A percentile compares a stretch with the other conserved stretches of the same genome.
These are phyloP conservation scores for Debaryomyces maramus DNA, from an alignment of 805 yeast genomes.

Conservation along the genomic window DNA sequence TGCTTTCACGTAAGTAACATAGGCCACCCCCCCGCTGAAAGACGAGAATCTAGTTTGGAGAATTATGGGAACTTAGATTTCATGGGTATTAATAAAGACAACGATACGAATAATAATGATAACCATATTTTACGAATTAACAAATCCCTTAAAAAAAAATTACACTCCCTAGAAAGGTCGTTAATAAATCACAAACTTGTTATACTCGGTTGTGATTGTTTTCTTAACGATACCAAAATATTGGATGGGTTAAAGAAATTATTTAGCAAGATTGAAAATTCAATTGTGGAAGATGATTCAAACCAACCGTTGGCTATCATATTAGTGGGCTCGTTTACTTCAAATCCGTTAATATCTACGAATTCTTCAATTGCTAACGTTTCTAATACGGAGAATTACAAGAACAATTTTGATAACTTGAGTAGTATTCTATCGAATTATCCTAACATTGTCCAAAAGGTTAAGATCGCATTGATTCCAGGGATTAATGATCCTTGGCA, in stretches of 20 bases:
- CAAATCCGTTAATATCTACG: conserved; percentile 60
- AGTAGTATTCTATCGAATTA: conserved; percentile 63
- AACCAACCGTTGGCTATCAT: conserved; percentile 64
- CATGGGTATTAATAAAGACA: conserved; percentile 40
- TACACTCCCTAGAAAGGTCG: conserved; percentile 57
- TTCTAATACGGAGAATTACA: conserved; percentile 57
- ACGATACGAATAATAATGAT: conserved; percentile 29
- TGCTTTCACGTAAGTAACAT: conserved; percentile 71
- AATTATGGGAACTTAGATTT: conserved; percentile 81
- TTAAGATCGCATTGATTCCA: conserved; percentile 74
- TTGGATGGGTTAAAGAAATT: conserved; percentile 67
- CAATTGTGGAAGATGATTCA: conserved; percentile 37
- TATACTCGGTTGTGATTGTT: conserved; percentile 73
- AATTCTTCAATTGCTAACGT: conserved; percentile 50
- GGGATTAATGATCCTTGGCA: conserved; percentile 96
- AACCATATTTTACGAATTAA: conserved; percentile 54
- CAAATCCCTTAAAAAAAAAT: conserved; percentile 52
- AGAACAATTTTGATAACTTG: conserved; percentile 68
- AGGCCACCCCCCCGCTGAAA: conserved; percentile 88
- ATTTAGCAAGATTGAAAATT: conserved; percentile 49
- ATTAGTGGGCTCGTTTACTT: conserved; percentile 77
- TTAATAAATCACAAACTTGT: conserved; percentile 58
- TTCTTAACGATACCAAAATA: conserved; percentile 57
- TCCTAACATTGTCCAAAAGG: conserved; percentile 50
- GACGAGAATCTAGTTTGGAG: conserved; percentile 62